Percentiles rank a stretch among this genome's conserved stretches.
These are phyloP conservation scores for Exophiala viscosa DNA, from an alignment of 2,329 filamentous ascomycete species.

Conservation along the genomic window DNA sequence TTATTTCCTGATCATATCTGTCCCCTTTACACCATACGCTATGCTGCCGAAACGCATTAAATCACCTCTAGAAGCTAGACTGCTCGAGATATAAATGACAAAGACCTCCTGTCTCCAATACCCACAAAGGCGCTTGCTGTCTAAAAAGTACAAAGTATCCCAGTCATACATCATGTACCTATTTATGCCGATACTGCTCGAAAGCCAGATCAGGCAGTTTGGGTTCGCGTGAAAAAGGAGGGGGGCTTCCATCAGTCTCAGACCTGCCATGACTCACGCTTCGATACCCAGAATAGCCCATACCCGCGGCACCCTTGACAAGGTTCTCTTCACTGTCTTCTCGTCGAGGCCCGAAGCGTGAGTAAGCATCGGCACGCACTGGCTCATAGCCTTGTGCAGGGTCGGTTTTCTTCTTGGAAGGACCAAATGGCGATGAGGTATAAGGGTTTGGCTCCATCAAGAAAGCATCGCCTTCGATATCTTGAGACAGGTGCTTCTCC, in stretches of 20 bases:
- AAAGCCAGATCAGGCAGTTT: constrained; percentile 23
- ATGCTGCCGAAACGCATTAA: neutral
- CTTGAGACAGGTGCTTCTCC: constrained; percentile 84
- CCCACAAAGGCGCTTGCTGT: constrained; percentile 4
- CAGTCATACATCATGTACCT: neutral
- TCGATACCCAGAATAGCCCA: constrained; percentile 20
- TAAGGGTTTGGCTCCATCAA: constrained; percentile 58
- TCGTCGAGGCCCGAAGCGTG: constrained; percentile 9
- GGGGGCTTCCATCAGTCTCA: constrained; percentile 13
- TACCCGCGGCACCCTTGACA: constrained; percentile 16
- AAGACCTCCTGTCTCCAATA: neutral
- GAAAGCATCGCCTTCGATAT: constrained; percentile 60
- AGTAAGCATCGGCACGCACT: constrained; percentile 19
- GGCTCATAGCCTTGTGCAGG: constrained; percentile 21
- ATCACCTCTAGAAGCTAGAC: too few relatives aligned
- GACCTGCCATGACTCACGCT: constrained; percentile 20
- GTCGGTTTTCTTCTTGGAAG: constrained; percentile 17
- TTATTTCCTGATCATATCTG: too few relatives aligned
- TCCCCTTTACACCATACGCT: neutral
- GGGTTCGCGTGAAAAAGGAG: constrained; percentile 21
- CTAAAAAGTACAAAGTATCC: neutral
- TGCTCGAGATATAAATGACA: too few relatives aligned
- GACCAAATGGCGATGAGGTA: constrained; percentile 3
- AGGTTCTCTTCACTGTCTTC: constrained; percentile 21
- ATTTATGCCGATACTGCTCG: constrained; percentile 21